Conservation (phyloP, 2,329 filamentous ascomycete genomes). For the Plectosphaerella plurivora region DNA sequence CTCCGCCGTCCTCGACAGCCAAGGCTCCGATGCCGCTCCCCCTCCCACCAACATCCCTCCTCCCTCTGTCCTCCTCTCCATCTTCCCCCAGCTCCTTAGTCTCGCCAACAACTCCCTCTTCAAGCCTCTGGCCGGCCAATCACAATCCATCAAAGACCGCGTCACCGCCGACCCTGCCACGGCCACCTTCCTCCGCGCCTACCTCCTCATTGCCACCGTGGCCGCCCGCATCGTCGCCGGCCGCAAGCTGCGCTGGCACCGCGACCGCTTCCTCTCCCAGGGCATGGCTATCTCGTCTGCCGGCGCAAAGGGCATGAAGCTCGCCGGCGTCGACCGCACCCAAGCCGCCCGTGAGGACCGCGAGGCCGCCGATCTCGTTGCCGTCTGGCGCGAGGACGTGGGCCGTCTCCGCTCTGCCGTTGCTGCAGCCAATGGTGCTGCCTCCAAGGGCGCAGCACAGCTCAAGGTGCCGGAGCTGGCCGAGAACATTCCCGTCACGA, state of each 20-base stretch:
- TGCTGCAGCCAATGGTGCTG: constrained; percentile 55
- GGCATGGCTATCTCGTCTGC: constrained; percentile 82
- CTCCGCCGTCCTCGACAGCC: background rate
- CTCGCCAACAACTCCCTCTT: constrained; percentile 62
- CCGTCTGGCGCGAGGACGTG: constrained; percentile 70
- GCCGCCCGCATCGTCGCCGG: constrained; percentile 80
- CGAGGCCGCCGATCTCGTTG: constrained; percentile 73
- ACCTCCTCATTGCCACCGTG: constrained; percentile 60
- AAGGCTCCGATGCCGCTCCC: constrained; percentile 26
- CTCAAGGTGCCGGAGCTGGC: constrained; percentile 65
- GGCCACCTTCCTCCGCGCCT: constrained; percentile 58
- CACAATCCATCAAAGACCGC: constrained; percentile 53
- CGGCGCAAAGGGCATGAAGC: constrained; percentile 83
- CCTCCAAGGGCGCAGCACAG: constrained; percentile 18
- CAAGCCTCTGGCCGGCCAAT: constrained; percentile 57
- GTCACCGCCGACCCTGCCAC: constrained; percentile 61
- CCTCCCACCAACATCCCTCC: constrained; percentile 87
- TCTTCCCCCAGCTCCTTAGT: constrained; percentile 69
- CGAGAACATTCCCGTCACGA: constrained; percentile 64
- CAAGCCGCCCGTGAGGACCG: constrained; percentile 81
- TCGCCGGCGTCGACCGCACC: constrained; percentile 77
- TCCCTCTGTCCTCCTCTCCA: constrained; percentile 73
- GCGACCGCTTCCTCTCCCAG: constrained; percentile 79
- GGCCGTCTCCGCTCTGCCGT: constrained; percentile 71
- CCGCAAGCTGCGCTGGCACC: constrained; percentile 83